Conservation (phyloP, 1,284 basidiomycete species). For the Porogramme epimiltina region DNA sequence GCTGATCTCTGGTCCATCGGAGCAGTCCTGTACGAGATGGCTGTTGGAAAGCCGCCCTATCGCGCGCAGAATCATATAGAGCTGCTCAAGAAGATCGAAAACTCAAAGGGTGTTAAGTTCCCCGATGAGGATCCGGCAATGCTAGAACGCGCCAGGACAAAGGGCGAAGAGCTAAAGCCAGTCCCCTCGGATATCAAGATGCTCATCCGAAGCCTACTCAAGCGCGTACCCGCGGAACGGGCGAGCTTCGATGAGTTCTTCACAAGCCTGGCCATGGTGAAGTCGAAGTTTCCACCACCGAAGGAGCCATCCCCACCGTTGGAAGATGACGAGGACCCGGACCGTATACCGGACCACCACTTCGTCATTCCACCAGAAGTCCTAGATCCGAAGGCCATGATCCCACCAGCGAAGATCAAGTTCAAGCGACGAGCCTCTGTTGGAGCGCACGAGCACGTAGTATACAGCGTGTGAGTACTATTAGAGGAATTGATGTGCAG, state of each 20-base stretch:
- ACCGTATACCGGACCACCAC: slow-evolving; percentile 62
- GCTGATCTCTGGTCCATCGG: slow-evolving; percentile 99
- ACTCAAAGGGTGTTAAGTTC: slow-evolving; percentile 84
- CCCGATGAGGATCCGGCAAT: slow-evolving; percentile 79
- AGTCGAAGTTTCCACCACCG: slow-evolving; percentile 68
- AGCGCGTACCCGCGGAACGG: slow-evolving; percentile 83
- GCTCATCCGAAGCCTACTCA: slow-evolving; percentile 83
- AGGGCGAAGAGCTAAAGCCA: slow-evolving; percentile 48
- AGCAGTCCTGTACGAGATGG: slow-evolving; percentile 96
- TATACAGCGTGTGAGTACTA: slow-evolving; percentile 11
- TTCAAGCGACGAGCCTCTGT: slow-evolving; percentile 47
- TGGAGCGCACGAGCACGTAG: slow-evolving; percentile 4
- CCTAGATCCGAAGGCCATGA: slow-evolving; percentile 74
- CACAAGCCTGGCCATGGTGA: slow-evolving; percentile 77
- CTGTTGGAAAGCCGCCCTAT: slow-evolving; percentile 91
- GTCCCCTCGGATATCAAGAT: slow-evolving; percentile 88
- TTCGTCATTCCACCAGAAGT: slow-evolving; percentile 73
- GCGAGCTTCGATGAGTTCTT: slow-evolving; percentile 95
- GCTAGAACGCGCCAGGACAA: slow-evolving; percentile 35
- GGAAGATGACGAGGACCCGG: slow-evolving; percentile 33
- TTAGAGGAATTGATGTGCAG: background rate
- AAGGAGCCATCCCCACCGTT: slow-evolving; percentile 25
- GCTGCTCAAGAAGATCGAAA: slow-evolving; percentile 91
- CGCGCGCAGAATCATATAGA: slow-evolving; percentile 97
- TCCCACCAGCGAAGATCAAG: slow-evolving; percentile 76